Conservation (phyloP, 352 stramenopile genomes). For the Nothophytophthora sp. region DNA sequence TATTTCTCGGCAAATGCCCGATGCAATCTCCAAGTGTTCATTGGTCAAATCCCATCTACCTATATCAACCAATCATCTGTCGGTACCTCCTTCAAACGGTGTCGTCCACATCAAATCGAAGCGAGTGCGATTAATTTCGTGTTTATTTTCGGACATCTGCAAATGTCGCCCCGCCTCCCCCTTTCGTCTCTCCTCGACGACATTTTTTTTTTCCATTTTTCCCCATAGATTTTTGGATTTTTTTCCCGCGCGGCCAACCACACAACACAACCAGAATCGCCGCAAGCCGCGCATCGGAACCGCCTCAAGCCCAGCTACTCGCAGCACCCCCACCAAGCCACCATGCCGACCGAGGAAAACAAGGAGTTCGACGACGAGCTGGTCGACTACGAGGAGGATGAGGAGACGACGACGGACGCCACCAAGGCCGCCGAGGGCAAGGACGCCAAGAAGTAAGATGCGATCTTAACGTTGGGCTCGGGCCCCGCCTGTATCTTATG, state of each 20-base stretch:
- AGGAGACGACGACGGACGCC: conserved; percentile 77
- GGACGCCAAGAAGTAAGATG: conserved; percentile 91
- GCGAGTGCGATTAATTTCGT: too few species aligned
- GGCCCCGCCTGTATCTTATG: too few species aligned
- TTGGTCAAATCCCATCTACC: too few species aligned
- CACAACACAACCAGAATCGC: conserved; percentile 44
- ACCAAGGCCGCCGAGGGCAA: conserved; percentile 81
- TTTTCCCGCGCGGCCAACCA: conserved; percentile 11
- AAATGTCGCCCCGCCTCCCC: conserved; percentile 19
- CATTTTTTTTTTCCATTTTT: conserved; percentile 14
- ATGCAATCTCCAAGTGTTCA: not conserved
- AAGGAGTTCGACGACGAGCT: conserved; percentile 90
- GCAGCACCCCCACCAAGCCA: conserved; percentile 20
- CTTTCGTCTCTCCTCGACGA: conserved; percentile 8
- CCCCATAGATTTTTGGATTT: conserved; percentile 25
- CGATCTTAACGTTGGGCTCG: too few species aligned
- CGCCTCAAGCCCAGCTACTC: not conserved
- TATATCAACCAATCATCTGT: conserved; percentile 17
- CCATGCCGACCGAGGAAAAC: conserved; percentile 83
- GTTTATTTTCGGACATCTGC: too few species aligned
- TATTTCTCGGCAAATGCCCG: not conserved
- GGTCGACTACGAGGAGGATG: conserved; percentile 90
- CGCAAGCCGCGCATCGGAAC: conserved; percentile 14
- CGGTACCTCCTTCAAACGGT: not conserved
- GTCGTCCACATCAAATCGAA: not conserved